Evolutionary conservation across 78 protist species (phyloP).

Genomic region (Creolimax fragrantissima): DNA sequence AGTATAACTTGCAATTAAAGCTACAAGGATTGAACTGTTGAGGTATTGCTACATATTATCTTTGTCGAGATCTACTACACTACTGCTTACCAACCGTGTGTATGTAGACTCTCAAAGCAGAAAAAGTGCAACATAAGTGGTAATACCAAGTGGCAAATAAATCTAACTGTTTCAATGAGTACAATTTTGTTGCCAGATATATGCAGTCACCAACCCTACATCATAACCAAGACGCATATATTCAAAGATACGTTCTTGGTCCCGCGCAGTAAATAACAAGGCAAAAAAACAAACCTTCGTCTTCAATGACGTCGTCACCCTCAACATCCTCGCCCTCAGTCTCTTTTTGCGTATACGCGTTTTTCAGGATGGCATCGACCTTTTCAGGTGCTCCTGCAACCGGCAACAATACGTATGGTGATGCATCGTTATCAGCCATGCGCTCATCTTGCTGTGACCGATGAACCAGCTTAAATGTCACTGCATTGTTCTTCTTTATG

Average conservation of each 20-base stretch:
- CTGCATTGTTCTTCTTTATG: constrained; percentile 23
- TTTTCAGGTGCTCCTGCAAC: not conserved
- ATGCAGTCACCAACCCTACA: too few relatives aligned
- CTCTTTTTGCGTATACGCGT: not conserved
- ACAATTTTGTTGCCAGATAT: too few relatives aligned
- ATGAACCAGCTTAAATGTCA: constrained; percentile 29
- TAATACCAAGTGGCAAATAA: too few relatives aligned
- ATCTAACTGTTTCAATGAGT: too few relatives aligned
- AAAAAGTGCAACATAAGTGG: too few relatives aligned
- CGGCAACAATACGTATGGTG: constrained; percentile 14
- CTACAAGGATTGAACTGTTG: not conserved
- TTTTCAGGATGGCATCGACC: not conserved
- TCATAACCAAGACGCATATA: too few relatives aligned
- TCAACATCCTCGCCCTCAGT: not conserved
- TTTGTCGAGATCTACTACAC: too few relatives aligned
- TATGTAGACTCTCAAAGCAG: too few relatives aligned
- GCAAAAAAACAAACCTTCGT: too few relatives aligned
- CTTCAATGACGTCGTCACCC: not conserved
- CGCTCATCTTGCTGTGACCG: constrained; percentile 35
- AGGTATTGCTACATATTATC: not conserved
- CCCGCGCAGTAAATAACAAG: too few relatives aligned
- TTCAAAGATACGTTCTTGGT: too few relatives aligned
- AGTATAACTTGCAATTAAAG: not conserved
- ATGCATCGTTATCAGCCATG: constrained; percentile 4
- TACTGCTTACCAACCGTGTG: too few relatives aligned